A percentile compares a stretch with the other conserved stretches of the same genome.
Conservation (phyloP, 73 alveolate species). For the Tetrahymena thermophila region DNA sequence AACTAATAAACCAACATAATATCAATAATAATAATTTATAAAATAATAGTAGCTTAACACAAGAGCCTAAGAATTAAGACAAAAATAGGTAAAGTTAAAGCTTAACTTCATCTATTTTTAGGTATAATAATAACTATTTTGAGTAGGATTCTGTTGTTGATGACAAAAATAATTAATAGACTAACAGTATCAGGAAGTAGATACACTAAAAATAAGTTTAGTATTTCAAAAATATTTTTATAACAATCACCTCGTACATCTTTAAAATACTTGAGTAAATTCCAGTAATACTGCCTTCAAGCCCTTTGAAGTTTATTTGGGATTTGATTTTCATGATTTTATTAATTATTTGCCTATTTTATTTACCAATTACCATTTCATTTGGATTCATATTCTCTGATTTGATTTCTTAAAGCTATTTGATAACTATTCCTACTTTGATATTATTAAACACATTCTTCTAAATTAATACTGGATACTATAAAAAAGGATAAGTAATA, state of each 20-base stretch:
- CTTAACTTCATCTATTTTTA: too few relatives aligned
- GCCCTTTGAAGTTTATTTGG: background rate
- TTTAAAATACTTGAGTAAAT: background rate
- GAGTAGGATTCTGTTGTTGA: background rate
- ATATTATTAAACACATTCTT: background rate
- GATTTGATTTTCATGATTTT: background rate
- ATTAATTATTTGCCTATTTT: background rate
- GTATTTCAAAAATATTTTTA: too few relatives aligned
- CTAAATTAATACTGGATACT: background rate
- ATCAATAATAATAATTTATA: background rate
- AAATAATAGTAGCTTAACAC: background rate
- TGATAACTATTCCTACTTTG: background rate
- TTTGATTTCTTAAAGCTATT: background rate
- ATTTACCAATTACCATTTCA: background rate
- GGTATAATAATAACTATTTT: background rate
- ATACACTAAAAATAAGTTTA: too few relatives aligned
- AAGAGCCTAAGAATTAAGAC: background rate
- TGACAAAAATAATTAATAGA: background rate
- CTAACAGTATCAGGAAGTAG: too few relatives aligned
- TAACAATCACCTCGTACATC: too few relatives aligned
- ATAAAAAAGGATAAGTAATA: background rate
- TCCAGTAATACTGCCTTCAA: background rate
- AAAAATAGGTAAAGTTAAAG: background rate
- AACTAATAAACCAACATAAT: background rate
- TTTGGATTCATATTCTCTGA: background rate